Evolutionary conservation across 345 rosid genomes (phyloP).

Genomic region (Nasturtium officinale): DNA sequence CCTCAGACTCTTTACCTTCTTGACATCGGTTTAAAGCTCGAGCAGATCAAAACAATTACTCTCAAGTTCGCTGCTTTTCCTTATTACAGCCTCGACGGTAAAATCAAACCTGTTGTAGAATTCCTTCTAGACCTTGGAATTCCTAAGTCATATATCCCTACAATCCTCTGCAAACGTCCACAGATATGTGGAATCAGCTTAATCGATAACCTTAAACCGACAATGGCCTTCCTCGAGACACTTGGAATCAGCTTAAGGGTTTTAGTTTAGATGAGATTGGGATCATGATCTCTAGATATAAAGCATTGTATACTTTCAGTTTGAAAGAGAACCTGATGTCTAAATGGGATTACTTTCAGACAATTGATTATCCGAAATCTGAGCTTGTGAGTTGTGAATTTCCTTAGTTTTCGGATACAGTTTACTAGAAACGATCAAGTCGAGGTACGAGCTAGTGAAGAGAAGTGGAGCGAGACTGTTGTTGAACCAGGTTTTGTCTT

Average conservation of each 20-base stretch:
- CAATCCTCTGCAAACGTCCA: constrained; percentile 72
- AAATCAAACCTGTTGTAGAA: constrained; percentile 85
- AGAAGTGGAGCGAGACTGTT: constrained; percentile 61
- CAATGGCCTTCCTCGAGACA: constrained; percentile 72
- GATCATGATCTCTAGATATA: constrained; percentile 75
- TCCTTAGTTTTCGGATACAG: constrained; percentile 93
- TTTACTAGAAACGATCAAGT: constrained; percentile 80
- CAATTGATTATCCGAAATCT: constrained; percentile 72
- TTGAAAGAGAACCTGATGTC: constrained; percentile 69
- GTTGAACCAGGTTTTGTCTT: constrained; percentile 73
- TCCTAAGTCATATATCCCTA: constrained; percentile 63
- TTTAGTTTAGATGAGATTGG: constrained; percentile 62
- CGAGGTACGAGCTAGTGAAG: constrained; percentile 70
- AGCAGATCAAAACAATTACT: constrained; percentile 75
- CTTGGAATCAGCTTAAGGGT: no score
- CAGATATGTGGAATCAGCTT: constrained; percentile 89
- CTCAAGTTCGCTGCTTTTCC: constrained; percentile 79
- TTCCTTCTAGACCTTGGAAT: constrained; percentile 83
- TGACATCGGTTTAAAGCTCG: constrained; percentile 79
- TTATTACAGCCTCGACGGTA: constrained; percentile 78
- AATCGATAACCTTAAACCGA: constrained; percentile 71
- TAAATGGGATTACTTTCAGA: constrained; percentile 91
- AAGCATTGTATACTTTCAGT: constrained; percentile 79
- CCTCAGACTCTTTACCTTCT: constrained; percentile 75
- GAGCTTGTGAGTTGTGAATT: constrained; percentile 88